phyloP scores from a whole-genome alignment of 1,284 basidiomycete genomes.

The Thecaphora frezii region DNA sequence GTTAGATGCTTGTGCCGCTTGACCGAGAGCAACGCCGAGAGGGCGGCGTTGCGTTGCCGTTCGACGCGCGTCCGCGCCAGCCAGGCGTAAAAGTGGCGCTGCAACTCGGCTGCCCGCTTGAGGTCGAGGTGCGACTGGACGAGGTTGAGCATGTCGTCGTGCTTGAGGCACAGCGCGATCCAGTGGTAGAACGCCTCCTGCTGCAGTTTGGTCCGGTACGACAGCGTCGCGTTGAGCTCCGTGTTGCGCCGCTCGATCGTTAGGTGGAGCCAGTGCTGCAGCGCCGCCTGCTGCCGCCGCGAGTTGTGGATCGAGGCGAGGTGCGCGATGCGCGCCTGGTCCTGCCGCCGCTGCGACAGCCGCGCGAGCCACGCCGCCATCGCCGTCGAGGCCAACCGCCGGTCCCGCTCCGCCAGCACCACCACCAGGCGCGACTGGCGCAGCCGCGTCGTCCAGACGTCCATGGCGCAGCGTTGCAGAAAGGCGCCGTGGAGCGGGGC shows the following conservation, averaged over 20 bases:
- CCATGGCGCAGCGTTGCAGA: conserved; percentile 8
- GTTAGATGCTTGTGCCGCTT: conserved; percentile 1
- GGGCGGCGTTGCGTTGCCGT: conserved; percentile 4
- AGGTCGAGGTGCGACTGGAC: conserved; percentile 43
- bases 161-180: conserved; percentile 35
- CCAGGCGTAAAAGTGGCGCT: conserved; percentile 22
- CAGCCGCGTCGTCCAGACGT: conserved; percentile 12
- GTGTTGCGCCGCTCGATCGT: conserved; percentile 33
- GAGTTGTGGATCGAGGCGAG: conserved; percentile 7
- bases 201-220: conserved; percentile 14
- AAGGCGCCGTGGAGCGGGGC: conserved; percentile 9
- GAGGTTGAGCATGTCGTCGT: conserved; percentile 35
- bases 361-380: conserved; percentile 28
- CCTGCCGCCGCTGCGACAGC: conserved; percentile 12
- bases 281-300: conserved; percentile 5
- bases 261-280: conserved; percentile 22
- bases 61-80: conserved; percentile 10
- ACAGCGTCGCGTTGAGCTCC: conserved; percentile 27
- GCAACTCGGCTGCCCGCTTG: conserved; percentile 25
- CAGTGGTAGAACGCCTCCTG: conserved; percentile 30
- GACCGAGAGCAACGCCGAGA: conserved; percentile 3
- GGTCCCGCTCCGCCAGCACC: conserved; percentile 8
- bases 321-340: conserved; percentile 2
- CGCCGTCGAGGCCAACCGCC: conserved; percentile 11
- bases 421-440: conserved; percentile 10